A percentile compares a stretch with the other conserved stretches of the same genome.
These are phyloP conservation scores for Geotrichum bryndzae DNA, from an alignment of 1,139 yeast species.

Conservation along the genomic window DNA sequence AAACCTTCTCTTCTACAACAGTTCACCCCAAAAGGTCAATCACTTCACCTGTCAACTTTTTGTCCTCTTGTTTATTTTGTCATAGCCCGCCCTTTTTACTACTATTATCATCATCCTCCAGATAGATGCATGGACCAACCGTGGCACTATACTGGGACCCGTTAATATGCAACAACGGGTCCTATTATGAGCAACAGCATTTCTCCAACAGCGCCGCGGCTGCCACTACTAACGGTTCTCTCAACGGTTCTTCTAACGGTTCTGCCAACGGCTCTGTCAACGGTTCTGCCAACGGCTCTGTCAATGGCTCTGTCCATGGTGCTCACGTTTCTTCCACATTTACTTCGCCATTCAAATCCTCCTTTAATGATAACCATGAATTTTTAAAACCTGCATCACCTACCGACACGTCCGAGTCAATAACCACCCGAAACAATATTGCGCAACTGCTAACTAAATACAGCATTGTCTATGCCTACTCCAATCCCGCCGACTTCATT, in stretches of 20 bases:
- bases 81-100: not conserved
- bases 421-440: not conserved
- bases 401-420: not conserved
- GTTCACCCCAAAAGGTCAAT: not conserved
- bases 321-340: not conserved
- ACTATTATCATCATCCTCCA: not conserved
- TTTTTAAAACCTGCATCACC: not conserved
- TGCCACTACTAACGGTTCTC: not conserved
- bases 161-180: constrained; percentile 6
- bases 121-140: constrained; percentile 5
- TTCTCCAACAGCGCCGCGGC: not conserved
- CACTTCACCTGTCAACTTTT: not conserved
- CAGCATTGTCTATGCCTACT: constrained; percentile 7
- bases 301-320: not conserved
- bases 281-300: not conserved
- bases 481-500: constrained; percentile 8
- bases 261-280: not conserved
- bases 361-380: not conserved
- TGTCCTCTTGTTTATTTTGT: not conserved
- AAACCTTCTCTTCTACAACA: not conserved
- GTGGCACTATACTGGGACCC: constrained; percentile 17
- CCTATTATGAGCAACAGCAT: not conserved
- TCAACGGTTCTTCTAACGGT: not conserved
- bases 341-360: not conserved
- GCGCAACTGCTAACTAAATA: constrained; percentile 1